Evolutionary conservation across 129 eudicot genomes (phyloP).

Genomic region (Helianthus tuberosus): DNA sequence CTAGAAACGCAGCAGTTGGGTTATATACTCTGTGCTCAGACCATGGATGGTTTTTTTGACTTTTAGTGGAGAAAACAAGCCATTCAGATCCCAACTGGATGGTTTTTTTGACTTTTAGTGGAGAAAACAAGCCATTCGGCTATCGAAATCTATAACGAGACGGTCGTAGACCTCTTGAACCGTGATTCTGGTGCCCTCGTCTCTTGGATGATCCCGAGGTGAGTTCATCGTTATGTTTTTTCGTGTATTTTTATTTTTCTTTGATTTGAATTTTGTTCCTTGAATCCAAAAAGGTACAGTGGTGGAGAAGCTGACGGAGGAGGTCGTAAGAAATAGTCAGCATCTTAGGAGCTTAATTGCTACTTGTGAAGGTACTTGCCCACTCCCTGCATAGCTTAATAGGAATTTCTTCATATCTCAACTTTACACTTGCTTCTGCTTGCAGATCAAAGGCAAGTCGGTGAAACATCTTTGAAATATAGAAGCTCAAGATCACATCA

Average conservation of each 20-base stretch:
- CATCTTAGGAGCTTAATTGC: slow-evolving; percentile 78
- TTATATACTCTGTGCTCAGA: too few relatives aligned
- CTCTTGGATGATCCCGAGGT: slow-evolving; percentile 99
- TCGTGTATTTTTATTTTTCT: background rate
- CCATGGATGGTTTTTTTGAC: too few relatives aligned
- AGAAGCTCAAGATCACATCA: slow-evolving; percentile 98
- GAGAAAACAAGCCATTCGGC: slow-evolving; percentile 46
- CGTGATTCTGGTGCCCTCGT: slow-evolving; percentile 82
- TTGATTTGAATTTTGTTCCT: background rate
- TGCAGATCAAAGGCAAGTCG: slow-evolving; percentile 97
- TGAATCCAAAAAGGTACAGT: slow-evolving; percentile 85
- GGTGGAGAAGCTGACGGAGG: slow-evolving; percentile 90
- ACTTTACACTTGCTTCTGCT: slow-evolving; percentile 11
- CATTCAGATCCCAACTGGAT: too few relatives aligned
- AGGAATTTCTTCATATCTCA: background rate
- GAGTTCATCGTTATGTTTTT: background rate
- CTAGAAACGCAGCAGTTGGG: too few relatives aligned
- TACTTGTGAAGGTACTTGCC: slow-evolving; percentile 80
- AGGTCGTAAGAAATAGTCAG: slow-evolving; percentile 61
- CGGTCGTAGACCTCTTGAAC: slow-evolving; percentile 83
- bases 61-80: too few relatives aligned
- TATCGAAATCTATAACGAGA: slow-evolving; percentile 90
- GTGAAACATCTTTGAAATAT: slow-evolving; percentile 92
- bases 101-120: too few relatives aligned
- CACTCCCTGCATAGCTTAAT: background rate